phyloP scores from a whole-genome alignment of 805 yeast genomes.

The Yarrowia sp. region DNA sequence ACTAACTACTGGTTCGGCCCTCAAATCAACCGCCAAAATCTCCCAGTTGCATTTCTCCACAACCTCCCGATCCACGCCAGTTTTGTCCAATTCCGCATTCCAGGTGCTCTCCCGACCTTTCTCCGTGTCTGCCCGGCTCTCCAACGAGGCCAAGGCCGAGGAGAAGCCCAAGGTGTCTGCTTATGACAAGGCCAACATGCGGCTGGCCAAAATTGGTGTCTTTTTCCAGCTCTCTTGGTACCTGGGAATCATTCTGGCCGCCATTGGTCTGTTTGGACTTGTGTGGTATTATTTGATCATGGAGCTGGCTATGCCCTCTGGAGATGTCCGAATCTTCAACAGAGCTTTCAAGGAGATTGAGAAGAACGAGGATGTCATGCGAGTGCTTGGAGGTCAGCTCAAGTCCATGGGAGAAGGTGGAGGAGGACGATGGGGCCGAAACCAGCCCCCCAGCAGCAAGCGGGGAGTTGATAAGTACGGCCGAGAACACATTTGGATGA shows the following conservation, averaged over 20 bases:
- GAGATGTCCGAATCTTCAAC: slow-evolving; percentile 88
- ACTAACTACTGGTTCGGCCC: neutral
- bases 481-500: slow-evolving; percentile 76
- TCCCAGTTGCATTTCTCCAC: slow-evolving; percentile 9
- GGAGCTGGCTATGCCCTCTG: slow-evolving; percentile 83
- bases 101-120: neutral
- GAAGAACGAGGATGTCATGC: slow-evolving; percentile 58
- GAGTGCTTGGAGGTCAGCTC: slow-evolving; percentile 58
- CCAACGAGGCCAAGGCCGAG: neutral
- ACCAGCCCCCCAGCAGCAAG: slow-evolving; percentile 73
- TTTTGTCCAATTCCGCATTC: neutral
- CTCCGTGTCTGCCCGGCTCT: neutral
- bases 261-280: slow-evolving; percentile 44
- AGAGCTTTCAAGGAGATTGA: slow-evolving; percentile 78
- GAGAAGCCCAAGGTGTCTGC: slow-evolving; percentile 18
- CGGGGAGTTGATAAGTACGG: slow-evolving; percentile 66
- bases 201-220: slow-evolving; percentile 30
- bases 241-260: slow-evolving; percentile 39
- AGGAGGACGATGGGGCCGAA: slow-evolving; percentile 79
- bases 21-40: neutral
- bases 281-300: slow-evolving; percentile 72
- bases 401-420: slow-evolving; percentile 79
- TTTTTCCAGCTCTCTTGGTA: slow-evolving; percentile 39
- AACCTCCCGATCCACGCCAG: neutral
- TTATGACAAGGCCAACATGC: slow-evolving; percentile 27